phyloP scores from a whole-genome alignment of 768 basidiomycete genomes.

The Lentinus tigrinus region DNA sequence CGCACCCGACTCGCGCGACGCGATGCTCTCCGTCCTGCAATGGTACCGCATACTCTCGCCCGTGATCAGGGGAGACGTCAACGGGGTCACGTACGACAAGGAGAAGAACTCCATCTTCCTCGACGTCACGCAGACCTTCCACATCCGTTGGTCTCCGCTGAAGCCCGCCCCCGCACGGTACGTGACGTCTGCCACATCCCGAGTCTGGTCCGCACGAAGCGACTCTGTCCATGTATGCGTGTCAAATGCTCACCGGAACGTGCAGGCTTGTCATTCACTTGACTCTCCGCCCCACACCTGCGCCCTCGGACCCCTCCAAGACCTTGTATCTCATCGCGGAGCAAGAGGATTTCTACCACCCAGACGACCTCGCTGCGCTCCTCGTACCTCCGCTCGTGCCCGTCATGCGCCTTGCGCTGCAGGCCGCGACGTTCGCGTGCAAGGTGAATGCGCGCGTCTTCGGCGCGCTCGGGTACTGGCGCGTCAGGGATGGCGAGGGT shows the following conservation, averaged over 20 bases:
- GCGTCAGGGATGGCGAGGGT: conserved; percentile 13
- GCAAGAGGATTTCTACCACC: conserved; percentile 62
- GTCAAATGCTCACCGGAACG: background rate
- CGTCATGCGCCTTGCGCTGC: conserved; percentile 34
- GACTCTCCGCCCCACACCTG: conserved; percentile 35
- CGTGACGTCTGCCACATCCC: conserved; percentile 1
- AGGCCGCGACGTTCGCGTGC: conserved; percentile 22
- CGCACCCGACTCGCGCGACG: conserved; percentile 50
- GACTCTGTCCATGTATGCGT: background rate
- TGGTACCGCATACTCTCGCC: conserved; percentile 70
- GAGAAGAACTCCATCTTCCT: conserved; percentile 42
- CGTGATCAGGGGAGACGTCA: conserved; percentile 40
- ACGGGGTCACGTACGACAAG: conserved; percentile 48
- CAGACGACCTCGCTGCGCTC: conserved; percentile 47
- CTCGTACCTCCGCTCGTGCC: conserved; percentile 43
- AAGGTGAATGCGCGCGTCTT: conserved; percentile 17
- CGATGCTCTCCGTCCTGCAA: conserved; percentile 57
- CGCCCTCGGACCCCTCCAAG: conserved; percentile 27
- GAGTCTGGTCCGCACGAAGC: background rate
- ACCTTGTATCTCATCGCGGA: conserved; percentile 45
- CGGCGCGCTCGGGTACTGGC: conserved; percentile 15
- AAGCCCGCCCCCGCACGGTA: conserved; percentile 47
- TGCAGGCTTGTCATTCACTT: conserved; percentile 49
- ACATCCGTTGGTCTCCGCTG: conserved; percentile 47
- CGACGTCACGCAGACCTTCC: conserved; percentile 58